These are phyloP conservation scores for Rhizopus delemar DNA, from an alignment of 371 early-diverging fungal genomes.

Conservation along the genomic window DNA sequence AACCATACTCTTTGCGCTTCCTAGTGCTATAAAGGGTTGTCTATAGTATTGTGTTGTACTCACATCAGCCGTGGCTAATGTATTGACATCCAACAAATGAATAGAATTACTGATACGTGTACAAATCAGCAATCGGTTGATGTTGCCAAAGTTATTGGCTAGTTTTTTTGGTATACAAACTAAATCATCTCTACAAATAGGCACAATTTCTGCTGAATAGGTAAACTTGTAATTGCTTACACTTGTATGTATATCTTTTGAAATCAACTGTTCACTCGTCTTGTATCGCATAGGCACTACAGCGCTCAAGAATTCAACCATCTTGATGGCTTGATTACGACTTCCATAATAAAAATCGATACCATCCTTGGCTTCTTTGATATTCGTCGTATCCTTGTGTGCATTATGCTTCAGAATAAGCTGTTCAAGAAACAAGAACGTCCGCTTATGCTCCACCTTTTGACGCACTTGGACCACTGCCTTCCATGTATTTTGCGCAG, in stretches of 20 bases:
- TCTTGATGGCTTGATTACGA: slow-evolving; percentile 90
- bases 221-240: slow-evolving; percentile 97
- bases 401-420: slow-evolving; percentile 97
- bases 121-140: slow-evolving; percentile 82
- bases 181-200: slow-evolving; percentile 98
- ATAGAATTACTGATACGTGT: slow-evolving; percentile 85
- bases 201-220: slow-evolving; percentile 88
- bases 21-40: slow-evolving; percentile 74
- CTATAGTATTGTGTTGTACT: slow-evolving; percentile 82
- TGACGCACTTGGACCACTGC: slow-evolving; percentile 99
- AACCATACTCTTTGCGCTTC: slow-evolving; percentile 72
- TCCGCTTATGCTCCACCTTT: slow-evolving; percentile 96
- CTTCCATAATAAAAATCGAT: slow-evolving; percentile 98
- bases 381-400: slow-evolving; percentile 96
- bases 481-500: slow-evolving; percentile 99
- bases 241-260: slow-evolving; percentile 93
- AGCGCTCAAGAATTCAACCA: slow-evolving; percentile 93
- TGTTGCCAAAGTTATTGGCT: slow-evolving; percentile 83
- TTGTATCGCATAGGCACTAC: slow-evolving; percentile 89
- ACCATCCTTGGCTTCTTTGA: slow-evolving; percentile 97
- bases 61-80: slow-evolving; percentile 76
- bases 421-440: slow-evolving; percentile 98
- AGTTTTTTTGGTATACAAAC: slow-evolving; percentile 85
- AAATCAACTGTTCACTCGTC: slow-evolving; percentile 95
- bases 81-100: slow-evolving; percentile 84